These are phyloP conservation scores for Citrus maxima DNA, from an alignment of 345 rosid genomes.

Conservation along the genomic window DNA sequence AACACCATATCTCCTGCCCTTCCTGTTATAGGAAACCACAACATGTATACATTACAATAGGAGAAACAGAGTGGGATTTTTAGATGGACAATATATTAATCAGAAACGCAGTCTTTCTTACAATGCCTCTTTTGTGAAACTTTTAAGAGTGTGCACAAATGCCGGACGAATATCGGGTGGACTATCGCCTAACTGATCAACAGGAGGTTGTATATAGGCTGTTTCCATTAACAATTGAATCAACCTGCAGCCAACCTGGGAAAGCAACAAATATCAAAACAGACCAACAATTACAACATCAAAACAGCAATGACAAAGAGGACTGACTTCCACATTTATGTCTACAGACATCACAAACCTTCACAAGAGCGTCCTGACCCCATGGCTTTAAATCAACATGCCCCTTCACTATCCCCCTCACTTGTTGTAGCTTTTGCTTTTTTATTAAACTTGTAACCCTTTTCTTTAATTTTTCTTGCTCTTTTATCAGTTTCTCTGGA, in stretches of 20 bases:
- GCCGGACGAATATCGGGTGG: conserved; percentile 94
- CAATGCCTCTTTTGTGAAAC: conserved; percentile 58
- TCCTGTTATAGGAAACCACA: conserved; percentile 44
- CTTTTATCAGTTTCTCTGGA: conserved; percentile 35
- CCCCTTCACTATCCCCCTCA: conserved; percentile 54
- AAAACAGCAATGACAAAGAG: conserved; percentile 1
- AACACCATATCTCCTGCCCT: conserved; percentile 85
- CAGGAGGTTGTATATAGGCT: conserved; percentile 88
- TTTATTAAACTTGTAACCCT: conserved; percentile 55
- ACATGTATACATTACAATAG: not conserved
- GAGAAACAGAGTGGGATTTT: conserved; percentile 11
- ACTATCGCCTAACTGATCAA: conserved; percentile 65
- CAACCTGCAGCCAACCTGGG: conserved; percentile 86
- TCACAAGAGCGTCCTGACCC: conserved; percentile 88
- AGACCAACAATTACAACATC: conserved; percentile 12
- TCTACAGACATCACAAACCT: conserved; percentile 48
- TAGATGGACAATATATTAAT: conserved; percentile 11
- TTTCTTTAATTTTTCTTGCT: conserved; percentile 56
- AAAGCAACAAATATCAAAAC: conserved; percentile 23
- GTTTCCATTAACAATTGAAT: conserved; percentile 79
- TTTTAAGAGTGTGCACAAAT: conserved; percentile 64
- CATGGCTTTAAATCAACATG: conserved; percentile 66
- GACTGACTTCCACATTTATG: conserved; percentile 6
- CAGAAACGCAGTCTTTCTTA: conserved; percentile 31
- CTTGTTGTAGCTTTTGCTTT: conserved; percentile 58